Conservation (phyloP, 1,284 basidiomycete species). For the Phylloporus sp. region DNA sequence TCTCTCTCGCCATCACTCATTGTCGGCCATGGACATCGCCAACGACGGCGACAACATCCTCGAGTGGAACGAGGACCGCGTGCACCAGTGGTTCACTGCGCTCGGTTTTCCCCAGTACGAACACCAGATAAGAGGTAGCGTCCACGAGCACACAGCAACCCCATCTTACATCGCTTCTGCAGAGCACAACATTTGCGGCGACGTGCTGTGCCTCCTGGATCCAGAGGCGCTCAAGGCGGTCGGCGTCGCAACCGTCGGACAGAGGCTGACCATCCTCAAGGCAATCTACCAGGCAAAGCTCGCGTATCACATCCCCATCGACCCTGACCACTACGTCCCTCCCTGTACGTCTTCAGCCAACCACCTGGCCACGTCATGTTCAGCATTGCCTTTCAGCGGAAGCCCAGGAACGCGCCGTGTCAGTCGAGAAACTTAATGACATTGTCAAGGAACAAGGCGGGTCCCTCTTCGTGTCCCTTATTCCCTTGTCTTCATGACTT, state of each 20-base stretch:
- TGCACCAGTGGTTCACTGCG: slow-evolving; percentile 76
- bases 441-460: slow-evolving; percentile 81
- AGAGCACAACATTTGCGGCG: slow-evolving; percentile 93
- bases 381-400: slow-evolving; percentile 58
- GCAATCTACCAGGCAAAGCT: slow-evolving; percentile 89
- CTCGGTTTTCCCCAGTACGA: slow-evolving; percentile 87
- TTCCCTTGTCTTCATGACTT: slow-evolving; percentile 14
- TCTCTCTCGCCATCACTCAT: slow-evolving; percentile 11
- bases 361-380: slow-evolving; percentile 12
- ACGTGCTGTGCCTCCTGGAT: slow-evolving; percentile 85
- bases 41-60: slow-evolving; percentile 58
- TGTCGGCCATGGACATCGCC: slow-evolving; percentile 46
- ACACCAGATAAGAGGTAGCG: slow-evolving; percentile 67
- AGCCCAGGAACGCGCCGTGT: slow-evolving; percentile 65
- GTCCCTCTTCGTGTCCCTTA: slow-evolving; percentile 24
- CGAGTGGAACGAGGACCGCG: slow-evolving; percentile 86
- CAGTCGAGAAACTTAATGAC: slow-evolving; percentile 73
- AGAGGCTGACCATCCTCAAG: slow-evolving; percentile 88
- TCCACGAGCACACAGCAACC: slow-evolving; percentile 4
- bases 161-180: slow-evolving; percentile 16
- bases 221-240: slow-evolving; percentile 84
- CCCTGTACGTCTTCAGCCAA: slow-evolving; percentile 69
- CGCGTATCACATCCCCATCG: slow-evolving; percentile 82
- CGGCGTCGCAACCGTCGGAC: slow-evolving; percentile 86
- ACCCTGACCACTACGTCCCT: slow-evolving; percentile 87